These are phyloP conservation scores for Geotrichum phurueaensis DNA, from an alignment of 1,139 yeast species.

Conservation along the genomic window DNA sequence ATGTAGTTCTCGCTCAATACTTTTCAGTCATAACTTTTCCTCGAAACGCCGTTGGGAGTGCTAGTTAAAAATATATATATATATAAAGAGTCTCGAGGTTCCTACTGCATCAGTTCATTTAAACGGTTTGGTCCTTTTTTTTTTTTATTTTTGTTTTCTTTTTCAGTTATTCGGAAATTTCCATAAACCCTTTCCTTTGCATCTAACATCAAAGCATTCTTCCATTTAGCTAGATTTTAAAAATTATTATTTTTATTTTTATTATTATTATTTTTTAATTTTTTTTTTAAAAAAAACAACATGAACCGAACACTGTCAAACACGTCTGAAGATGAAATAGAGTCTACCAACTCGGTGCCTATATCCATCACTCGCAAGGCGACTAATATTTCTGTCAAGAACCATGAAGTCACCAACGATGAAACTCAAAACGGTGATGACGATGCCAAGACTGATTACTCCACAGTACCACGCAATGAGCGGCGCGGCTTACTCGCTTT, in stretches of 20 bases:
- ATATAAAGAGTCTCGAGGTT: too few relatives aligned
- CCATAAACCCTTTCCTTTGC: background rate
- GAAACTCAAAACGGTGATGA: background rate
- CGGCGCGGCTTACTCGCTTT: slow-evolving; percentile 28
- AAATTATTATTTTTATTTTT: too few relatives aligned
- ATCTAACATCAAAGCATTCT: background rate
- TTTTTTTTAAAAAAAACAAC: background rate
- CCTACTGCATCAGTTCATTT: too few relatives aligned
- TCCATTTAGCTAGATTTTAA: background rate
- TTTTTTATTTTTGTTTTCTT: background rate
- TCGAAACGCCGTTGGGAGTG: too few relatives aligned
- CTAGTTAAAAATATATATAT: too few relatives aligned
- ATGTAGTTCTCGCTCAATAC: background rate
- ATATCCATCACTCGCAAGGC: background rate
- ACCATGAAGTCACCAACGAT: background rate
- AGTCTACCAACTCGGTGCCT: background rate
- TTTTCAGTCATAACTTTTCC: too few relatives aligned
- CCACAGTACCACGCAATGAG: slow-evolving; percentile 21
- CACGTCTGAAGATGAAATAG: background rate
- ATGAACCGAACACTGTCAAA: background rate
- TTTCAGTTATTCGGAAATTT: too few relatives aligned
- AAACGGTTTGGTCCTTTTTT: background rate
- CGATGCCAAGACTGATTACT: background rate
- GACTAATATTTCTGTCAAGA: background rate
- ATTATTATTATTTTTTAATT: too few relatives aligned